Conservation (phyloP, 1,284 basidiomycete species). For the Fomitopsis pinicola region DNA sequence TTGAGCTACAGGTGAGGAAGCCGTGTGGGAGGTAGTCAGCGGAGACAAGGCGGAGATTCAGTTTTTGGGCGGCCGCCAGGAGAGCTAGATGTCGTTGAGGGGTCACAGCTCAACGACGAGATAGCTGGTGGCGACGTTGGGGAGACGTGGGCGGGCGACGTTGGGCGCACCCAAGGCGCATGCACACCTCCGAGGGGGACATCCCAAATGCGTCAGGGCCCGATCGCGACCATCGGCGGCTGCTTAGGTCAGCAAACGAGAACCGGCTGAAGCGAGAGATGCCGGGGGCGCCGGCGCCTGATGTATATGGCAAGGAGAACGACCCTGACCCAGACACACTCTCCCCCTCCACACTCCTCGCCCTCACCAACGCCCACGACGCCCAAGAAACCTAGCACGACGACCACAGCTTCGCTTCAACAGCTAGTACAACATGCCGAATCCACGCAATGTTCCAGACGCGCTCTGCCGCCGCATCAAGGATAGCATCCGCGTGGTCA, state of each 20-base stretch:
- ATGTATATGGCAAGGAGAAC: background rate
- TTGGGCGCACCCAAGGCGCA: background rate
- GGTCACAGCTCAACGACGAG: background rate
- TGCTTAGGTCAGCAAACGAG: background rate
- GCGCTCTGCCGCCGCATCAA: background rate
- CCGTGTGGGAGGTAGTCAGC: too few relatives aligned
- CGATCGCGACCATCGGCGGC: background rate
- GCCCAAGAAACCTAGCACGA: background rate
- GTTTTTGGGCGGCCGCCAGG: background rate
- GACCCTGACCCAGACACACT: background rate
- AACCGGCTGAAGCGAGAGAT: background rate
- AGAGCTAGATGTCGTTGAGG: background rate
- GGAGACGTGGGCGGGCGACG: background rate
- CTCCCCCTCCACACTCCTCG: background rate
- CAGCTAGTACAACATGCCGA: background rate
- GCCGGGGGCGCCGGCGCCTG: background rate
- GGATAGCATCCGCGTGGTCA: background rate
- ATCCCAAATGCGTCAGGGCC: background rate
- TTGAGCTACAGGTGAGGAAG: background rate
- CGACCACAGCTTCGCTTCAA: background rate
- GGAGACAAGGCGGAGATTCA: too few relatives aligned
- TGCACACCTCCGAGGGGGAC: background rate
- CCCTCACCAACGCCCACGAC: background rate
- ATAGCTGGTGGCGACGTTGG: background rate
- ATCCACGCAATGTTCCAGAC: background rate